phyloP scores from a whole-genome alignment of 306 rosid genomes.

The Corylus heterophylla region DNA sequence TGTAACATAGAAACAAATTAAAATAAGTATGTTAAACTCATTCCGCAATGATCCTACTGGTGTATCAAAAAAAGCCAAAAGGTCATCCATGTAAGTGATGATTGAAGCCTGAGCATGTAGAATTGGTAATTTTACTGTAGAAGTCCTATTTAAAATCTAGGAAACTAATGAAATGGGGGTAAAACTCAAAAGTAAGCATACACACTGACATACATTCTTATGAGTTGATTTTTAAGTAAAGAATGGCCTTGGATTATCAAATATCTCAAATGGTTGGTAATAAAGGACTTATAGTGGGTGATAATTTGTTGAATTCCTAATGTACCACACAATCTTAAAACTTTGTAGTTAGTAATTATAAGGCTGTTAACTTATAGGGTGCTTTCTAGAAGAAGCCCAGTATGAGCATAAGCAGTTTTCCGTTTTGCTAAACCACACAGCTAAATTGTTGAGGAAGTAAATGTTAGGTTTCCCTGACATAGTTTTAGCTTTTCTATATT shows the following conservation, averaged over 20 bases:
- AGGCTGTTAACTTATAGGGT: conserved; percentile 1
- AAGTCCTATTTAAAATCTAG: neutral
- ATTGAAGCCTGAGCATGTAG: neutral
- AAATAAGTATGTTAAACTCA: neutral
- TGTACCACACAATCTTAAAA: neutral
- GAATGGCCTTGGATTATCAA: neutral
- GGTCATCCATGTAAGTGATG: neutral
- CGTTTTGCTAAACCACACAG: neutral
- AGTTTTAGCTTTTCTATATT: neutral
- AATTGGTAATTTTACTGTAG: neutral
- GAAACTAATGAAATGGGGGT: neutral
- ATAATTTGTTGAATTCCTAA: neutral
- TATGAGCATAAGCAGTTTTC: neutral
- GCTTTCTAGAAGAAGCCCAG: neutral
- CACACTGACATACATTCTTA: neutral
- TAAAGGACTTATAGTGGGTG: neutral
- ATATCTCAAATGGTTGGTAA: neutral
- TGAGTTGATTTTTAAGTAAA: neutral
- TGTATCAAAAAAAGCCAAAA: neutral
- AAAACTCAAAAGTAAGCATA: neutral
- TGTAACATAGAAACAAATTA: neutral
- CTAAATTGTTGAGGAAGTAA: neutral
- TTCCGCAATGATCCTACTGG: neutral
- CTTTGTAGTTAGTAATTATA: neutral
- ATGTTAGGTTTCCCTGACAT: neutral